Evolutionary conservation across 495 filamentous ascomycete species (phyloP).

Genomic region (Annulohypoxylon stygium): DNA sequence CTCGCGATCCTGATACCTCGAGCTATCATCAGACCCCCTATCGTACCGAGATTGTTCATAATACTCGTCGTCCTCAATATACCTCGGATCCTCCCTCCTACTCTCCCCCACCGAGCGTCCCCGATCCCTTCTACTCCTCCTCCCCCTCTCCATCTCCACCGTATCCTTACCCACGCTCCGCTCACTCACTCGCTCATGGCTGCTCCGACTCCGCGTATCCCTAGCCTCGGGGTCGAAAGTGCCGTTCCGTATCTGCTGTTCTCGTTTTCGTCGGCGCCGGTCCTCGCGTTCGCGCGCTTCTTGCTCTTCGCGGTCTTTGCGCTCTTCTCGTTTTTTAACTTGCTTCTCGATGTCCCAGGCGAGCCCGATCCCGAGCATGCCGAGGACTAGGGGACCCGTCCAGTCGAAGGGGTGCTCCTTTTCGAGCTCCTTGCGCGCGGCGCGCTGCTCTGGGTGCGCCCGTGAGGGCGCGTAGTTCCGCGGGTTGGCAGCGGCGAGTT

Average conservation of each 20-base stretch:
- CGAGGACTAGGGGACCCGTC: constrained; percentile 42
- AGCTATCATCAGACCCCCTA: constrained; percentile 19
- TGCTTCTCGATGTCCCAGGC: constrained; percentile 52
- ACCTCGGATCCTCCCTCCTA: constrained; percentile 25
- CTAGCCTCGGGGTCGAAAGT: not conserved
- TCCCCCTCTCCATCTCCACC: constrained; percentile 18
- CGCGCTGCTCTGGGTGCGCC: constrained; percentile 52
- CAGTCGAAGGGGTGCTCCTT: constrained; percentile 44
- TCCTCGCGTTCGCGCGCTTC: constrained; percentile 19
- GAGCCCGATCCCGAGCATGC: constrained; percentile 45
- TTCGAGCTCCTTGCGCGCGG: constrained; percentile 47
- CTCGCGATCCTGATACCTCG: constrained; percentile 15
- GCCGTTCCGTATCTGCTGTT: constrained; percentile 18
- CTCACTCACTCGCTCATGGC: constrained; percentile 19
- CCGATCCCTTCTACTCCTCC: constrained; percentile 16
- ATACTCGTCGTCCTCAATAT: constrained; percentile 39
- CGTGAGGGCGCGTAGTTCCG: constrained; percentile 45
- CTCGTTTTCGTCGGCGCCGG: constrained; percentile 16
- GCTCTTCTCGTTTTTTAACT: constrained; percentile 46
- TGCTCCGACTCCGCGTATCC: constrained; percentile 1
- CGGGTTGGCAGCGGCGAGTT: constrained; percentile 37
- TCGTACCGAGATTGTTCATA: constrained; percentile 39
- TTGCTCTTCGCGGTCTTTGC: constrained; percentile 40
- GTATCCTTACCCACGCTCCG: constrained; percentile 27
- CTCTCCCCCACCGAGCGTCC: constrained; percentile 21